Evolutionary conservation across 257 asterid species (phyloP).

Genomic region (Fraxinus quadrangulata): DNA sequence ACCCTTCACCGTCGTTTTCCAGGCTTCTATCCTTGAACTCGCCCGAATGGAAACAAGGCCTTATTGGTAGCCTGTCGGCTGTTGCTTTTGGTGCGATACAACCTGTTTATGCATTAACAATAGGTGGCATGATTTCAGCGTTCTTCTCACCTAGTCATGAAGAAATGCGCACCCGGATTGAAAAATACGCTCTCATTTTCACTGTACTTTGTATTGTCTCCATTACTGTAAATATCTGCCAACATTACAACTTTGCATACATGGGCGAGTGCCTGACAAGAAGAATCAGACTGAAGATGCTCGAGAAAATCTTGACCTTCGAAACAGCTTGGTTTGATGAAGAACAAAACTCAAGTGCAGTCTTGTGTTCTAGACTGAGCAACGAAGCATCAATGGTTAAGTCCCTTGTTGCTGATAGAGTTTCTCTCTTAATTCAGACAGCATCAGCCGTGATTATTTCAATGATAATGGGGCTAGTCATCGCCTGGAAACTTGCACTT

Average conservation of each 20-base stretch:
- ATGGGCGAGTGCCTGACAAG: constrained; percentile 77
- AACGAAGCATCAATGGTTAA: constrained; percentile 78
- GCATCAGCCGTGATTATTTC: constrained; percentile 67
- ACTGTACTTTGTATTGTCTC: constrained; percentile 59
- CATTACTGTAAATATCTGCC: constrained; percentile 56
- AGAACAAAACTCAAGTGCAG: constrained; percentile 68
- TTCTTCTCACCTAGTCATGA: constrained; percentile 57
- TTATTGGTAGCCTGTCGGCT: constrained; percentile 66
- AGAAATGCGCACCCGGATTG: constrained; percentile 60
- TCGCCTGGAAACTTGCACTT: constrained; percentile 88
- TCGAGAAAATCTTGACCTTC: constrained; percentile 61
- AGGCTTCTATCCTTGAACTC: constrained; percentile 56
- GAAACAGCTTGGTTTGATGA: constrained; percentile 85
- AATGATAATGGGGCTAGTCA: constrained; percentile 58
- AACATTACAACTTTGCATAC: constrained; percentile 74
- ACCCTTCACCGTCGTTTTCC: constrained; percentile 55
- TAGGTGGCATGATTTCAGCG: constrained; percentile 81
- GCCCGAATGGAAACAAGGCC: constrained; percentile 78
- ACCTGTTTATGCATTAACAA: constrained; percentile 75
- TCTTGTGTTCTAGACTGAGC: constrained; percentile 61
- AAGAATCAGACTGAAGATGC: constrained; percentile 57
- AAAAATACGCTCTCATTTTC: constrained; percentile 52
- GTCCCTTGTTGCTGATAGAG: constrained; percentile 76
- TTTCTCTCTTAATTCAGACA: constrained; percentile 64
- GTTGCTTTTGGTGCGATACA: constrained; percentile 69